These are phyloP conservation scores for Fusarium agapanthi DNA, from an alignment of 2,329 filamentous ascomycete genomes.

Conservation along the genomic window DNA sequence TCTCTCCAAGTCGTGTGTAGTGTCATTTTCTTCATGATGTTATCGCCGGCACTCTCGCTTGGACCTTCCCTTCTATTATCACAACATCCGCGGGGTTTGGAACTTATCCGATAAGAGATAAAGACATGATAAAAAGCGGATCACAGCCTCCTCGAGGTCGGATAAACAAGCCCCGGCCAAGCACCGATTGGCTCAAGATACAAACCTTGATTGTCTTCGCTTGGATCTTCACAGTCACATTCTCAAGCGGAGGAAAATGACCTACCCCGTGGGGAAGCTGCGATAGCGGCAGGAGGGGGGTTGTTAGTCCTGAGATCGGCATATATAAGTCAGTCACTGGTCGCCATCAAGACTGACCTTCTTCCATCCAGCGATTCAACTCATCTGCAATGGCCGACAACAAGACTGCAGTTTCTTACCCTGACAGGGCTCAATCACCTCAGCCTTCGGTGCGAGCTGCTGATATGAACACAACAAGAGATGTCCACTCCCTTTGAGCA, in stretches of 20 bases:
- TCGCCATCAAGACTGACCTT: not conserved
- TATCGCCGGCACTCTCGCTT: not conserved
- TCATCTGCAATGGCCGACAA: not conserved
- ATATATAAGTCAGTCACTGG: not conserved
- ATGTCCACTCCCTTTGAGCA: not conserved
- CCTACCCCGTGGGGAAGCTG: slow-evolving; percentile 1
- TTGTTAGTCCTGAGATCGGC: not conserved
- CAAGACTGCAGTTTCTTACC: not conserved
- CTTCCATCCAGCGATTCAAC: no score
- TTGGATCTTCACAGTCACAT: not conserved
- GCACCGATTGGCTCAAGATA: not conserved
- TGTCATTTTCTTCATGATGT: not conserved
- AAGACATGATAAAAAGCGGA: not conserved
- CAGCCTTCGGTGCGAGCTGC: not conserved
- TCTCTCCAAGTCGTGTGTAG: not conserved
- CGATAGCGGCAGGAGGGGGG: not conserved
- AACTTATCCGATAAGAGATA: not conserved
- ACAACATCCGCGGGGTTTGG: no score
- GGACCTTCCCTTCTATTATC: not conserved
- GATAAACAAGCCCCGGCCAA: not conserved
- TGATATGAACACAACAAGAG: not conserved
- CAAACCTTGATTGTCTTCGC: not conserved
- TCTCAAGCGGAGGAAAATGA: not conserved
- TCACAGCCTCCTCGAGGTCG: not conserved
- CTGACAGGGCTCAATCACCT: not conserved